Base-by-base conservation (phyloP, 2,329 filamentous ascomycete species). In the Hypoxylon sp. region DNA sequence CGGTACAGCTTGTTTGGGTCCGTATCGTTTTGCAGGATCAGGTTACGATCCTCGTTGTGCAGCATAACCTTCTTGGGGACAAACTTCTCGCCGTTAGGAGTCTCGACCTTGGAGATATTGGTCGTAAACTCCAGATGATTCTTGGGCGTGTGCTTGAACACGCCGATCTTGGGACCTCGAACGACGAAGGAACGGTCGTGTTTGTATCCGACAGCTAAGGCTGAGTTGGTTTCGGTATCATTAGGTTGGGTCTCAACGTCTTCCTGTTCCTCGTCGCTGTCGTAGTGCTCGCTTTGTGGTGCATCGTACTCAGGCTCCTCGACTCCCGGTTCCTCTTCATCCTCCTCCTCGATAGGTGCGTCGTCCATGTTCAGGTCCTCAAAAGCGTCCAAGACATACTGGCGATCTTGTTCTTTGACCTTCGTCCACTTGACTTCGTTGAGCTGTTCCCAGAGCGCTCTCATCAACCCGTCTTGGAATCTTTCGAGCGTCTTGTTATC, bases 161-260 rank as follows among this genome's bases (percentile, higher is more conserved):
- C 95, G 56, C 95, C 95, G 76, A 99, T 99, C 85, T 98, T 97
- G 71, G 94, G 95, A 30, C 95, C 95, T 67, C 95, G 91, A 44
- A 99, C 93, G 59, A 99, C 95, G 72, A 98, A 99, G 0, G 95
- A 98, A 62, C 95, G 88, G 76, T 99, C 95, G 69, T 97, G 91
- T 79, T 97, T 98, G 81, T 97, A 97, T 58, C 95, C 95, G 53
- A 99, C 95, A 11, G 95, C 95, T 56, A 99, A 85, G 74, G 95
- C 92, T 1, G 93, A 96, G 82, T 98, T 99, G 76, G 93, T 86
- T 72, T 96, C 94, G 43, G 90, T 91, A 70, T 95, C 91, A 55
- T 89, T 82, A 48, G 92, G 88, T 61, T 79, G 82, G 4, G 87
- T 87, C 30, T 88, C 83, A 4, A 89, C 85, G 69, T 94, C 91